phyloP scores from a whole-genome alignment of 2,329 filamentous ascomycete species.

The Nemania sp. region DNA sequence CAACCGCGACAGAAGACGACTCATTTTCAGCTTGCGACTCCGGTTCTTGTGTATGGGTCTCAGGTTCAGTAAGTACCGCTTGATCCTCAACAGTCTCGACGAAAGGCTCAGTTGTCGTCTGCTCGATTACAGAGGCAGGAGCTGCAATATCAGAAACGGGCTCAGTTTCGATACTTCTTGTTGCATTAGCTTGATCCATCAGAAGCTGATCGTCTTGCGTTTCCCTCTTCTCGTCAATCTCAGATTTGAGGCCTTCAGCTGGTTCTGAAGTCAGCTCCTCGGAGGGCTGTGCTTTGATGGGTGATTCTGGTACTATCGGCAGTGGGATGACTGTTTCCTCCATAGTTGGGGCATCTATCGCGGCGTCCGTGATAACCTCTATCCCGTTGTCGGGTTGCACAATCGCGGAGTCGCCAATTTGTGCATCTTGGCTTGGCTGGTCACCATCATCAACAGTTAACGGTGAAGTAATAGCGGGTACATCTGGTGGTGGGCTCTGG shows the following conservation, averaged over 20 bases:
- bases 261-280: conserved; percentile 13
- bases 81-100: background rate
- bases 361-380: background rate
- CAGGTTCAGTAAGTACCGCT: background rate
- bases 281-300: background rate
- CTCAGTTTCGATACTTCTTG: conserved; percentile 14
- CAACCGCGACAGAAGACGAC: background rate
- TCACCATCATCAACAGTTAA: background rate
- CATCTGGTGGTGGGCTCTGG: background rate
- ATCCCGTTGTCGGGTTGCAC: background rate
- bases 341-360: background rate
- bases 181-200: conserved; percentile 17
- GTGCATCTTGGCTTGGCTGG: conserved; percentile 13
- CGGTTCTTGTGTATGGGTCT: background rate
- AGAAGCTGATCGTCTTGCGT: conserved; percentile 25
- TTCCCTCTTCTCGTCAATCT: conserved; percentile 36
- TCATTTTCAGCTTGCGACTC: background rate
- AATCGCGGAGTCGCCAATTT: background rate
- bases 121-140: conserved; percentile 14
- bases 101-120: background rate
- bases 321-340: background rate
- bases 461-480: background rate
- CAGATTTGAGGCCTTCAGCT: conserved; percentile 20
- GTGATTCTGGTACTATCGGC: conserved; percentile 17
- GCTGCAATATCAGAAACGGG: conserved; percentile 10